A percentile compares a stretch with the other conserved stretches of the same genome.
Conservation (phyloP, 306 rosid genomes). For the Neltuma alba region DNA sequence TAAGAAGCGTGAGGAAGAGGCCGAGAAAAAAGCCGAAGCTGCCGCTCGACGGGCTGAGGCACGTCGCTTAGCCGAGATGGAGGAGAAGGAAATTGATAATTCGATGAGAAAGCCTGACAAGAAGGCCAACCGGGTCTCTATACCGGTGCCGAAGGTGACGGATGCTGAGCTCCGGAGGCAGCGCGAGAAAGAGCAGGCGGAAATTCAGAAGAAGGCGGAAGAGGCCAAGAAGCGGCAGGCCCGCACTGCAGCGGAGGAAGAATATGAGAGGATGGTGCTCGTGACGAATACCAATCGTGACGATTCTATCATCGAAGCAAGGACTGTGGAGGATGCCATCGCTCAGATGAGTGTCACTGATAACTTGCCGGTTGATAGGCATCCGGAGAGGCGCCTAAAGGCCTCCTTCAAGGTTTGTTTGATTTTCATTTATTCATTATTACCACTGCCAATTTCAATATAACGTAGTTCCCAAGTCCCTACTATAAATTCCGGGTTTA, state of each 20-base stretch:
- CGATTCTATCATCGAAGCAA: conserved; percentile 80
- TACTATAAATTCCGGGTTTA: not conserved
- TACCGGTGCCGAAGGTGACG: conserved; percentile 90
- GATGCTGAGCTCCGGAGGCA: conserved; percentile 70
- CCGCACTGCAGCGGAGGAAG: conserved; percentile 91
- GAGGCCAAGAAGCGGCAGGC: conserved; percentile 66
- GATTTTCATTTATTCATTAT: not conserved
- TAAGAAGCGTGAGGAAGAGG: conserved; percentile 92
- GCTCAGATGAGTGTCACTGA: conserved; percentile 64
- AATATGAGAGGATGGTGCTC: conserved; percentile 85
- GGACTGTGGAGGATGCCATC: conserved; percentile 86
- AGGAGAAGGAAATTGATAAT: conserved; percentile 88
- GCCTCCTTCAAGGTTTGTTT: conserved; percentile 81
- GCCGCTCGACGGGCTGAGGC: conserved; percentile 80
- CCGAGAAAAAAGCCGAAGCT: conserved; percentile 84
- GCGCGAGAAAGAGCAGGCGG: conserved; percentile 75
- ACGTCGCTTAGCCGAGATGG: conserved; percentile 86
- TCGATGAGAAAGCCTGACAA: conserved; percentile 72
- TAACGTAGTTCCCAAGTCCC: not conserved
- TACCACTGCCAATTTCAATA: not conserved
- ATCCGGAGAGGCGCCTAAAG: conserved; percentile 95
- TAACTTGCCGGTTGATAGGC: conserved; percentile 73
- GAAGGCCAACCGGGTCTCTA: conserved; percentile 74
- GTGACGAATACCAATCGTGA: conserved; percentile 85
- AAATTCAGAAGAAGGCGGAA: conserved; percentile 59